Conservation (phyloP, 2,329 filamentous ascomycete genomes). For the Aureobasidium leucospermi region DNA sequence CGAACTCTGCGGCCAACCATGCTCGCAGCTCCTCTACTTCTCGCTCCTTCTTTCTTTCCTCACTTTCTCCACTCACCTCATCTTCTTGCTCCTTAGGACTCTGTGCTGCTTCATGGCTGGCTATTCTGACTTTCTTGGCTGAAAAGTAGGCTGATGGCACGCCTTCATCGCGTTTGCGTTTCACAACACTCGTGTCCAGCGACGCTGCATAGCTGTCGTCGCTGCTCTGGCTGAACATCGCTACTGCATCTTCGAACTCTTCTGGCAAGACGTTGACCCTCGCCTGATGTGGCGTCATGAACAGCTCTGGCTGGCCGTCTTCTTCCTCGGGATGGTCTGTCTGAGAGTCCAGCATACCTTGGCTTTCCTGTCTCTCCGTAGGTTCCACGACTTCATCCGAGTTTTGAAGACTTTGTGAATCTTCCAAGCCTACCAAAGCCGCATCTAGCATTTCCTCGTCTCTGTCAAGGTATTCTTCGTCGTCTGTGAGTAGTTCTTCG, state of each 20-base stretch:
- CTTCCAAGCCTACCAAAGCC: constrained; percentile 15
- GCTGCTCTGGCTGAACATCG: neutral
- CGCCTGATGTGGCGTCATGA: neutral
- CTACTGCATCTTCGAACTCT: neutral
- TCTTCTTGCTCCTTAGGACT: neutral
- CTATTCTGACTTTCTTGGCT: neutral
- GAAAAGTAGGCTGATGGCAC: neutral
- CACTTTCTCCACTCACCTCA: neutral
- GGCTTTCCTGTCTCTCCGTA: neutral
- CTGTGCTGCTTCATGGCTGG: neutral
- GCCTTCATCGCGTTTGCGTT: neutral
- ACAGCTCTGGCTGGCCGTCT: neutral
- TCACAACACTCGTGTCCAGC: neutral
- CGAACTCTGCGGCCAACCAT: constrained; percentile 34
- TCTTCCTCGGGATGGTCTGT: neutral
- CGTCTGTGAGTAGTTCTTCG: neutral
- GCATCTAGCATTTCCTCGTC: constrained; percentile 18
- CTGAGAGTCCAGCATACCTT: neutral
- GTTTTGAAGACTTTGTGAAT: constrained; percentile 13
- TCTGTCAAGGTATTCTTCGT: constrained; percentile 2
- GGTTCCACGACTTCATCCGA: neutral
- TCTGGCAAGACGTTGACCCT: neutral
- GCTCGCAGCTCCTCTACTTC: constrained; percentile 26
- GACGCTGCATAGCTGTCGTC: neutral
- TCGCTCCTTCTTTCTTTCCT: neutral